These are phyloP conservation scores for Austroboletus niveus DNA, from an alignment of 1,284 basidiomycete species.

Conservation along the genomic window DNA sequence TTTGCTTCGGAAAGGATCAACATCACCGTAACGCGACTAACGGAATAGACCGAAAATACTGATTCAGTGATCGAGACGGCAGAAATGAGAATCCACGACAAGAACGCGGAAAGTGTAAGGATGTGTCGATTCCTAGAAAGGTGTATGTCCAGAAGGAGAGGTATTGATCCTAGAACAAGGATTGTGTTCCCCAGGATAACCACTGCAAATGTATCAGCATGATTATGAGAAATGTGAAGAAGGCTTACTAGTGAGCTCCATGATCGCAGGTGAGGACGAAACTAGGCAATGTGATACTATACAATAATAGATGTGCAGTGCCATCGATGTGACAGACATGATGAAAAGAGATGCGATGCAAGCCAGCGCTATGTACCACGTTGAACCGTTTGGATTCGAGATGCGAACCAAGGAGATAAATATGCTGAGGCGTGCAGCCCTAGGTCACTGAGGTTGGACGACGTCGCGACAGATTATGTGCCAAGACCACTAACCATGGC, in stretches of 20 bases:
- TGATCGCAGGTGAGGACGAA: neutral
- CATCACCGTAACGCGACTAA: neutral
- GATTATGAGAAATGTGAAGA: neutral
- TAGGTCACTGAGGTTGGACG: neutral
- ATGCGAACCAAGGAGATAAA: constrained; percentile 14
- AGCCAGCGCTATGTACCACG: neutral
- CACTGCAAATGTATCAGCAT: neutral
- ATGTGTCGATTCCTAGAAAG: constrained; percentile 6
- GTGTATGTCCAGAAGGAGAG: constrained; percentile 3
- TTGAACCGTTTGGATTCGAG: constrained; percentile 3
- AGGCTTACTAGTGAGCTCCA: constrained; percentile 8
- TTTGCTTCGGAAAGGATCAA: constrained; percentile 2
- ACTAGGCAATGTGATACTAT: neutral
- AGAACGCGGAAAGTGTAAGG: constrained; percentile 7
- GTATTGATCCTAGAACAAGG: constrained; percentile 4
- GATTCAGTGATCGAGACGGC: constrained; percentile 5
- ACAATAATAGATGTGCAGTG: constrained; percentile 7
- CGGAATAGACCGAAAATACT: neutral
- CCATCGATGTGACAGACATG: constrained; percentile 2
- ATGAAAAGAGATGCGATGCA: constrained; percentile 3
- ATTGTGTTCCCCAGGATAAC: constrained; percentile 1
- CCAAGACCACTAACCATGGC: constrained; percentile 4
- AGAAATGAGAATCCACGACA: constrained; percentile 6
- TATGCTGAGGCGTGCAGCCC: constrained; percentile 11
- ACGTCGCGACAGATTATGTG: neutral